phyloP scores from a whole-genome alignment of 768 basidiomycete species.

The Favolaschia claudopus region DNA sequence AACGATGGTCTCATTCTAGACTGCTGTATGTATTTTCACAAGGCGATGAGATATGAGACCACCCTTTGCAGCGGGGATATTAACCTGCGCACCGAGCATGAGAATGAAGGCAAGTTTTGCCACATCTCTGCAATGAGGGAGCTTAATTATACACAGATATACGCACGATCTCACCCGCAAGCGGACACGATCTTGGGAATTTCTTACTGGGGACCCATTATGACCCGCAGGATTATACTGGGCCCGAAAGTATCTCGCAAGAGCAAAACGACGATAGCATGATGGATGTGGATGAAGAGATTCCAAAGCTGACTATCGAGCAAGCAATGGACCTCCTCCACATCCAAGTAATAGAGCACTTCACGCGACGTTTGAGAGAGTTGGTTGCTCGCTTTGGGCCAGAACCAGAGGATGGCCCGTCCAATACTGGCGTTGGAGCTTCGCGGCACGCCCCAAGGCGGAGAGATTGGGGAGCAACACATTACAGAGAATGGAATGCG shows the following conservation, averaged over 20 bases:
- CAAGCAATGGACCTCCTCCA: conserved; percentile 74
- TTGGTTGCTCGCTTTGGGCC: conserved; percentile 62
- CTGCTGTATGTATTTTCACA: conserved; percentile 71
- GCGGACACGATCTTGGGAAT: conserved; percentile 19
- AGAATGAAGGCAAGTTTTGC: conserved; percentile 49
- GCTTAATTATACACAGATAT: not conserved
- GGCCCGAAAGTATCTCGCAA: conserved; percentile 10
- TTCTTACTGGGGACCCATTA: conserved; percentile 47
- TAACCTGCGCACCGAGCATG: conserved; percentile 64
- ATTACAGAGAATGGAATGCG: conserved; percentile 59
- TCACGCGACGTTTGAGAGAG: conserved; percentile 64
- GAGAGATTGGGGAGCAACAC: conserved; percentile 43
- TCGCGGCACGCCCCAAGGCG: conserved; percentile 69
- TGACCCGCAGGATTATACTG: conserved; percentile 44
- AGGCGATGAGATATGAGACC: conserved; percentile 51
- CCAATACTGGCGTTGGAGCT: conserved; percentile 42
- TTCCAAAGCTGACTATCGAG: conserved; percentile 49
- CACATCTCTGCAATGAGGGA: not conserved
- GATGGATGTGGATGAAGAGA: conserved; percentile 73
- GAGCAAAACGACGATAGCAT: conserved; percentile 47
- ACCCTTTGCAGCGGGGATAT: conserved; percentile 74
- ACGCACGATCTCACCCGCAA: conserved; percentile 12
- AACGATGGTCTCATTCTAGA: conserved; percentile 82
- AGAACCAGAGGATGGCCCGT: conserved; percentile 44
- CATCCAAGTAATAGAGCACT: conserved; percentile 73